These are phyloP conservation scores for Globisporangium nodosum DNA, from an alignment of 352 stramenopile genomes.

Conservation along the genomic window DNA sequence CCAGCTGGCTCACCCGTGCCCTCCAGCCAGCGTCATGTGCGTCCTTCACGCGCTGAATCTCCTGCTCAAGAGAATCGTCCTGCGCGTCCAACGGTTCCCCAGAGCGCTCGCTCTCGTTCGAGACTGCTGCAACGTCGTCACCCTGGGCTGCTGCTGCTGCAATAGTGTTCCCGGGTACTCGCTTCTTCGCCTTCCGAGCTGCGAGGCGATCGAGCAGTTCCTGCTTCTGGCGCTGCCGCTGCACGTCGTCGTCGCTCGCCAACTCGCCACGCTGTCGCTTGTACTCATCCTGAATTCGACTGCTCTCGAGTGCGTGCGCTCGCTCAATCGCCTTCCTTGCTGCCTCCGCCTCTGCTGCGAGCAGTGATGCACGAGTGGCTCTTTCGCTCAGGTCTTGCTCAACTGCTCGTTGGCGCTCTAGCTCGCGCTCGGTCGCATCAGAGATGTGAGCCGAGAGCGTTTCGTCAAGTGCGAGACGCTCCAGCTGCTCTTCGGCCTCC, in stretches of 20 bases:
- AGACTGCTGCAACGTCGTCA: not conserved
- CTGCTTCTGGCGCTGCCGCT: constrained; percentile 1
- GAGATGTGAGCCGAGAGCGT: not conserved
- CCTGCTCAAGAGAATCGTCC: constrained; percentile 9
- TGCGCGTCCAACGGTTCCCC: too few species aligned
- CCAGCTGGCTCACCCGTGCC: constrained; percentile 21
- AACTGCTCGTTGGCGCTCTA: not conserved
- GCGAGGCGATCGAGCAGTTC: not conserved
- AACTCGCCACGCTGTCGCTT: not conserved
- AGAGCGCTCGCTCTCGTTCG: not conserved
- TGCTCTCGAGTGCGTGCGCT: not conserved
- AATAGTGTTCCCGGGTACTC: not conserved
- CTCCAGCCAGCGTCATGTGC: constrained; percentile 23
- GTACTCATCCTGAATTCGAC: constrained; percentile 7
- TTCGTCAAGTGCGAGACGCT: not conserved
- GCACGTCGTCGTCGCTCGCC: not conserved
- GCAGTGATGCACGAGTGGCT: not conserved
- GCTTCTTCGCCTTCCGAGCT: not conserved
- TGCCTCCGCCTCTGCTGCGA: constrained; percentile 1
- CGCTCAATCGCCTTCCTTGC: constrained; percentile 5
- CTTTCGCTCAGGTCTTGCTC: not conserved
- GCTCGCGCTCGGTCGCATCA: not conserved
- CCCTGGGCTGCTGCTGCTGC: not conserved
- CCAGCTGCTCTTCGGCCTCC: constrained; percentile 2
- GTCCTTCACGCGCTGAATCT: constrained; percentile 26